phyloP scores from a whole-genome alignment of 441 rosid genomes.

The Omphalea diandra region DNA sequence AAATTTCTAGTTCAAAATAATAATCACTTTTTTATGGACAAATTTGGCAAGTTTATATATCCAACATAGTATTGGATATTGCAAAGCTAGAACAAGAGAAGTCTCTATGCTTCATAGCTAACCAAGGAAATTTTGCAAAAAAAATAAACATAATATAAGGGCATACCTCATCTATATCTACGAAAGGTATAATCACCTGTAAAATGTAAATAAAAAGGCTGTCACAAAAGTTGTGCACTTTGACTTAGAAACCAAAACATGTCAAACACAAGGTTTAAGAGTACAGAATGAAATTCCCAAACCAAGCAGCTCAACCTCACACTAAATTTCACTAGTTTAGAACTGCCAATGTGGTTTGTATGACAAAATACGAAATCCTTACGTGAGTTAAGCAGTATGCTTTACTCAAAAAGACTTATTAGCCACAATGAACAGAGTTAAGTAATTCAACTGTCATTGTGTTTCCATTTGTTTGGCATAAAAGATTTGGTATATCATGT shows the following conservation, averaged over 20 bases:
- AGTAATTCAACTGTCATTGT: no score
- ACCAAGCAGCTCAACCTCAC: background rate
- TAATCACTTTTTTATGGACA: background rate
- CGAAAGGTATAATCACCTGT: constrained; percentile 87
- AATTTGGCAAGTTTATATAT: background rate
- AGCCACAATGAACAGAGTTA: no score
- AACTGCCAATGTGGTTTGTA: background rate
- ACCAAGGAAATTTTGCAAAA: constrained; percentile 10
- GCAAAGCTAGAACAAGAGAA: background rate
- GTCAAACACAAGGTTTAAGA: background rate
- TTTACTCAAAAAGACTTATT: background rate
- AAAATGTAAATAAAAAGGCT: constrained; percentile 9
- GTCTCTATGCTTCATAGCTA: background rate
- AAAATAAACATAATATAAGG: constrained; percentile 21
- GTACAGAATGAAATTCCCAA: background rate
- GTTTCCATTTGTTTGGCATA: no score
- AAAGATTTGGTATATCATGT: no score
- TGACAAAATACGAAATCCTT: background rate
- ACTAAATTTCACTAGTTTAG: background rate
- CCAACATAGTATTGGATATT: background rate
- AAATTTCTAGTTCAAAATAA: background rate
- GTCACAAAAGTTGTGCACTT: background rate
- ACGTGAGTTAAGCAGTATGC: background rate
- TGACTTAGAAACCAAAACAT: background rate
- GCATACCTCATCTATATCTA: constrained; percentile 94